Base-by-base conservation (phyloP, 345 rosid genomes). In the Sisymbrium altissimum region DNA sequence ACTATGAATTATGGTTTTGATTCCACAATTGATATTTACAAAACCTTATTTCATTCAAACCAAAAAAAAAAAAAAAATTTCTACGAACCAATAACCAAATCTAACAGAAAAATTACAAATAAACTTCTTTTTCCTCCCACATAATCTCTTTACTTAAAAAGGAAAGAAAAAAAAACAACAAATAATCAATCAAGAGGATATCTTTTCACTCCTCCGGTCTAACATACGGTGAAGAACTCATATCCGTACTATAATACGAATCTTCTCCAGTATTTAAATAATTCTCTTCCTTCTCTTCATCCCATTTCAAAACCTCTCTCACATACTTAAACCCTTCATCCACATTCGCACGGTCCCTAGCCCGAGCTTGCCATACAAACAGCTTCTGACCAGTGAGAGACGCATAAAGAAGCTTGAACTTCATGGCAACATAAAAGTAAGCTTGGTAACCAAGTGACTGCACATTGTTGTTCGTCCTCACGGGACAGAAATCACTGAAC, bases 231-330 rank as follows among this genome's bases (percentile, higher is more conserved):
- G 96, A 87, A 32, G 99, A 92, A 81, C 99, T 95, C 79, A 95
- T 48, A 62, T 92, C 99, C 0, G 96, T 95, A 79, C 99, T 95
- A 72, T 90, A 90, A 80, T 82, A 89, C 0, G 98, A 96, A 80
- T 96, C 98, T 82, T 96, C 98, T 36, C 70, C 85, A 27, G 83
- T 90, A 30, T 86, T 89, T 10, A 79, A 90, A 71, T 82, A 96
- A 80, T 71, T 83, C 5, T 84, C 97, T 19, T 86, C 99, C 79
- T 85, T 95, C 84, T 95, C 97, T 53, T 95, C 99, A 5, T 90
- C 94, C 99, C 99, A 96, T 74, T 87, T 96, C 46, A 96, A 86
- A 72, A 96, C 94, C 82, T 96, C 98, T 78, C 98, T 88, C 52
- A 85, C 82, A 68, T 89, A 92, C 84, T 90, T 92, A 60, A 96